These are phyloP conservation scores for Tuber aestivum DNA, from an alignment of 495 filamentous ascomycete genomes.

Conservation along the genomic window DNA sequence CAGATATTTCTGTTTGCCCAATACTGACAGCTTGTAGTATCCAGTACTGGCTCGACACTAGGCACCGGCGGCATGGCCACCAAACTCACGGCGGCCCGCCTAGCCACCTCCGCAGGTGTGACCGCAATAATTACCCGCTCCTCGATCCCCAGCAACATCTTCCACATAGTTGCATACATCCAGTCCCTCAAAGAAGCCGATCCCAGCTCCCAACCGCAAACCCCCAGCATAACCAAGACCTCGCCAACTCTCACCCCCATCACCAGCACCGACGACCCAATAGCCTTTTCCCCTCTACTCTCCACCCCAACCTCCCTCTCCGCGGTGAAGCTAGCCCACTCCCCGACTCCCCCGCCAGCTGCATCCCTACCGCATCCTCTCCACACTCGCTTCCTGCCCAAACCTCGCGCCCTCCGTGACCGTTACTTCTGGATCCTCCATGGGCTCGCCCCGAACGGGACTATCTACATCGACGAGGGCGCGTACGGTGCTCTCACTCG, in stretches of 20 bases:
- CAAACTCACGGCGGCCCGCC: conserved; percentile 89
- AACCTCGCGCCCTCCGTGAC: conserved; percentile 78
- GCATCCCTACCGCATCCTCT: conserved; percentile 52
- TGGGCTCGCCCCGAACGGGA: conserved; percentile 86
- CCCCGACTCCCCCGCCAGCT: conserved; percentile 28
- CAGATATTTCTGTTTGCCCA: neutral
- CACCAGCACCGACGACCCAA: conserved; percentile 39
- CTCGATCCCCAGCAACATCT: conserved; percentile 86
- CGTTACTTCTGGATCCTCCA: conserved; percentile 96
- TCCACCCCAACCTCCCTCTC: conserved; percentile 8
- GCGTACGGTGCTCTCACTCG: conserved; percentile 66
- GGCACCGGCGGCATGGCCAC: conserved; percentile 98
- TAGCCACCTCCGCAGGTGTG: conserved; percentile 90
- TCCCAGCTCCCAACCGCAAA: neutral
- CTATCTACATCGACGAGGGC: conserved; percentile 82
- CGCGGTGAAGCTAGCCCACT: conserved; percentile 10
- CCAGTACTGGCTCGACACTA: conserved; percentile 75
- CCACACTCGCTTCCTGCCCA: conserved; percentile 88
- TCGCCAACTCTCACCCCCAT: conserved; percentile 11
- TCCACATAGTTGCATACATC: conserved; percentile 74
- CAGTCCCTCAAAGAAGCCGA: conserved; percentile 51
- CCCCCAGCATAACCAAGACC: conserved; percentile 20
- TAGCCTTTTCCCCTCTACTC: conserved; percentile 45
- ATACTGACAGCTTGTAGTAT: conserved; percentile 51
- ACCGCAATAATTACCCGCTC: conserved; percentile 91